Evolutionary conservation across 345 rosid species (phyloP).

Genomic region (Acer saccharum): DNA sequence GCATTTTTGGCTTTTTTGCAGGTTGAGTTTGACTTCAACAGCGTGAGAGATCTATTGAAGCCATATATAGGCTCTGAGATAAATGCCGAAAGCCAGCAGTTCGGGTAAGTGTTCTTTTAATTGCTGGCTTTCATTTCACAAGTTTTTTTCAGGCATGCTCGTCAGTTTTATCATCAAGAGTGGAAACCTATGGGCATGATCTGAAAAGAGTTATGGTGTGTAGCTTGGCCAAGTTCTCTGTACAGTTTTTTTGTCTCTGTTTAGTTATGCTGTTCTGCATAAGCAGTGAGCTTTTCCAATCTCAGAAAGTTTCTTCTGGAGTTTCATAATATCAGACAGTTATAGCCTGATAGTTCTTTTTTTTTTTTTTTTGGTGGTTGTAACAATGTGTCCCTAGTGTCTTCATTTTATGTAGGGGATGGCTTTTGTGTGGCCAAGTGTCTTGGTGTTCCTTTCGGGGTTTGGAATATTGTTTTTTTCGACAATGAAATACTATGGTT

Average conservation of each 20-base stretch:
- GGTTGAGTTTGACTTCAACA: constrained; percentile 44
- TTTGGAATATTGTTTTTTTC: background rate
- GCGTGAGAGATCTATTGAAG: constrained; percentile 22
- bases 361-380: background rate
- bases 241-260: background rate
- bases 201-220: background rate
- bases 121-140: constrained; percentile 61
- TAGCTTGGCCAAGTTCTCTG: constrained; percentile 18
- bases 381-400: background rate
- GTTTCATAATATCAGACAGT: constrained; percentile 11
- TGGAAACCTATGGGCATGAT: background rate
- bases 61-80: background rate
- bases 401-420: background rate
- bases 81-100: constrained; percentile 59
- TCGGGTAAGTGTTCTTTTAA: constrained; percentile 49
- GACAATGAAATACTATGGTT: background rate
- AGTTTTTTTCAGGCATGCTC: constrained; percentile 45
- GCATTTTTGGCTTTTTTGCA: constrained; percentile 22
- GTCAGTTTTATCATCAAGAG: constrained; percentile 3
- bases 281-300: constrained; percentile 7
- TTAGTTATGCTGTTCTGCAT: background rate
- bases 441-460: background rate
- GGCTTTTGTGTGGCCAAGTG: background rate
- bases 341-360: background rate
- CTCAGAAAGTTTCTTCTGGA: background rate